Conservation (phyloP, 2,329 filamentous ascomycete species). For the Diaporthe caulivora region DNA sequence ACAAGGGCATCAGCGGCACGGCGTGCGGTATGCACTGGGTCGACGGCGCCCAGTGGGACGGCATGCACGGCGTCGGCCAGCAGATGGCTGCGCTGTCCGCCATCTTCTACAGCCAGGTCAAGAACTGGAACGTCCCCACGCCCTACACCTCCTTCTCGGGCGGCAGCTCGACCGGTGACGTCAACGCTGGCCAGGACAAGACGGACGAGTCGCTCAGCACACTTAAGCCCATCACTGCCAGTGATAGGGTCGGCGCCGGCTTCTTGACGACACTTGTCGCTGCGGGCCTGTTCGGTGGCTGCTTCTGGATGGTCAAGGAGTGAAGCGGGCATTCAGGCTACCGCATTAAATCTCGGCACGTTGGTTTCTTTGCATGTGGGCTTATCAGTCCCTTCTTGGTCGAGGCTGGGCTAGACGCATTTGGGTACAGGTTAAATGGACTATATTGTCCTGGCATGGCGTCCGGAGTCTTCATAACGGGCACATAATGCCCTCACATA, state of each 20-base stretch:
- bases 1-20: conserved; percentile 53
- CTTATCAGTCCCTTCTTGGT: neutral
- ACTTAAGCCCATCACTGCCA: conserved; percentile 34
- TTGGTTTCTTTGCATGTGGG: conserved; percentile 23
- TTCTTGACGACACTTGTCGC: conserved; percentile 37
- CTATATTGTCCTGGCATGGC: conserved; percentile 31
- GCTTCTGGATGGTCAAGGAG: conserved; percentile 40
- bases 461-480: conserved; percentile 30
- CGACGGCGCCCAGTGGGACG: conserved; percentile 53
- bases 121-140: conserved; percentile 44
- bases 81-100: conserved; percentile 59
- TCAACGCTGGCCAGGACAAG: conserved; percentile 32
- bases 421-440: conserved; percentile 28
- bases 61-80: conserved; percentile 59
- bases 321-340: neutral
- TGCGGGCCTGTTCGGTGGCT: conserved; percentile 31
- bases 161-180: conserved; percentile 34
- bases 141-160: conserved; percentile 23
- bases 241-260: conserved; percentile 35
- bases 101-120: conserved; percentile 54
- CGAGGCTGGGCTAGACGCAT: conserved; percentile 15
- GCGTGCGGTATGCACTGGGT: conserved; percentile 62
- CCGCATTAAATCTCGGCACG: neutral
- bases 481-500: neutral
- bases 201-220: conserved; percentile 30